These are phyloP conservation scores for Kurtzmaniella natalensis DNA, from an alignment of 1,139 yeast species.

Conservation along the genomic window DNA sequence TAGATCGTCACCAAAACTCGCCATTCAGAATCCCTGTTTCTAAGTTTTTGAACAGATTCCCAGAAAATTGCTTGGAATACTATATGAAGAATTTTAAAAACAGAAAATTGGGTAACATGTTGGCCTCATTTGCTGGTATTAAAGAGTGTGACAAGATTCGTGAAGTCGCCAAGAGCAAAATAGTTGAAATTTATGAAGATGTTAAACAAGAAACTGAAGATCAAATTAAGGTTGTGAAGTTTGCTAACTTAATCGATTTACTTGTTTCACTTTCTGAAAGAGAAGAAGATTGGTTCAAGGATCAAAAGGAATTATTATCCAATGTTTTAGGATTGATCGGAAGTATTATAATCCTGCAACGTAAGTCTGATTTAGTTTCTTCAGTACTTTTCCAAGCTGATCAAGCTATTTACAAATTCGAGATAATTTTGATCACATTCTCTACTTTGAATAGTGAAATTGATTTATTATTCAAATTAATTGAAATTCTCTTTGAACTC, in stretches of 20 bases:
- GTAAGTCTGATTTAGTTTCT: slow-evolving; percentile 46
- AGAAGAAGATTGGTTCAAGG: slow-evolving; percentile 60
- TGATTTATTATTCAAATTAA: slow-evolving; percentile 41
- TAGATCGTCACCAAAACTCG: slow-evolving; percentile 81
- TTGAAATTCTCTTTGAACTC: slow-evolving; percentile 46
- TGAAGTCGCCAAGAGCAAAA: slow-evolving; percentile 47
- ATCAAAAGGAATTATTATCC: slow-evolving; percentile 47
- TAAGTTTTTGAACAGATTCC: slow-evolving; percentile 78
- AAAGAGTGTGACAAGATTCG: slow-evolving; percentile 58
- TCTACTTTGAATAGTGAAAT: slow-evolving; percentile 33
- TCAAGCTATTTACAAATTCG: slow-evolving; percentile 64
- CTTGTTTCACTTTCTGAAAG: slow-evolving; percentile 48
- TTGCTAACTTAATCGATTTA: slow-evolving; percentile 69
- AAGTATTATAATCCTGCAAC: slow-evolving; percentile 39
- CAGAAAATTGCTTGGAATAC: slow-evolving; percentile 68
- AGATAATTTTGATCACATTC: slow-evolving; percentile 47
- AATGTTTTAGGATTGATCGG: slow-evolving; percentile 43
- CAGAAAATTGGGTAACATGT: slow-evolving; percentile 63
- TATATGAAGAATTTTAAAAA: slow-evolving; percentile 65
- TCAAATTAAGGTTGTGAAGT: slow-evolving; percentile 56
- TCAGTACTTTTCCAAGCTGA: slow-evolving; percentile 69
- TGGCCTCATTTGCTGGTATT: slow-evolving; percentile 58
- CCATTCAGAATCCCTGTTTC: slow-evolving; percentile 94
- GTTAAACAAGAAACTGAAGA: slow-evolving; percentile 44
- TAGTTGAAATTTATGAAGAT: slow-evolving; percentile 35